These are phyloP conservation scores for Dendrocalamus latiflorus DNA, from an alignment of 202 grass and related monocot genomes.

Conservation along the genomic window DNA sequence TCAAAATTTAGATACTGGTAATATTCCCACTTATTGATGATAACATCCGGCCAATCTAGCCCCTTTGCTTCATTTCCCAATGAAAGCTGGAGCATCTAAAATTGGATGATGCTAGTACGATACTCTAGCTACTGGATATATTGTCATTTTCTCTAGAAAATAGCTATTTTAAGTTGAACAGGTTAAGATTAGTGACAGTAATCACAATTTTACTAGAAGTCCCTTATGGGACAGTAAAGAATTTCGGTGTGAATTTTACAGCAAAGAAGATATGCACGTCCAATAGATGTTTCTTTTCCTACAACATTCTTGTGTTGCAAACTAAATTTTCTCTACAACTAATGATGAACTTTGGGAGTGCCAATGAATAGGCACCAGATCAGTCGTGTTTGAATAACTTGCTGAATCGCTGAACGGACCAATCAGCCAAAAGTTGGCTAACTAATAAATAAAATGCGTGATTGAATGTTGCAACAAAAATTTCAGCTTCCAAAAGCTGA, in stretches of 20 bases:
- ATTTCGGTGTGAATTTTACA: background rate
- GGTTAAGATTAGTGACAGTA: background rate
- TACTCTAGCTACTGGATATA: too few relatives aligned
- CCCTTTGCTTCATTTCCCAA: background rate
- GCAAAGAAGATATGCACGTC: background rate
- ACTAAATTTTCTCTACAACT: background rate
- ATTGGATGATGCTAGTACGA: too few relatives aligned
- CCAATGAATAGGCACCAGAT: background rate
- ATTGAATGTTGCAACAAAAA: background rate
- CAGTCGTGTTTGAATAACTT: background rate
- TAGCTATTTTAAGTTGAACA: background rate
- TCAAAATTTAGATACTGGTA: too few relatives aligned
- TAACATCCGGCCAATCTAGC: background rate
- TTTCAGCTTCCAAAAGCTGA: background rate
- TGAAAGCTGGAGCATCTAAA: too few relatives aligned
- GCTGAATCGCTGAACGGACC: background rate
- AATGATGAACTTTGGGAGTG: background rate
- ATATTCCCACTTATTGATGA: slow-evolving; percentile 30
- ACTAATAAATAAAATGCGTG: background rate
- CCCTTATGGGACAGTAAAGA: background rate
- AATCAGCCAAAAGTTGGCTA: background rate
- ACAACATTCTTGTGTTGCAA: background rate
- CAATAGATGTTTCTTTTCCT: background rate
- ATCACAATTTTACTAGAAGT: background rate
- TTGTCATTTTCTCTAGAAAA: too few relatives aligned